These are phyloP conservation scores for Aphanoascus verrucosus DNA, from an alignment of 2,329 filamentous ascomycete species.

Conservation along the genomic window DNA sequence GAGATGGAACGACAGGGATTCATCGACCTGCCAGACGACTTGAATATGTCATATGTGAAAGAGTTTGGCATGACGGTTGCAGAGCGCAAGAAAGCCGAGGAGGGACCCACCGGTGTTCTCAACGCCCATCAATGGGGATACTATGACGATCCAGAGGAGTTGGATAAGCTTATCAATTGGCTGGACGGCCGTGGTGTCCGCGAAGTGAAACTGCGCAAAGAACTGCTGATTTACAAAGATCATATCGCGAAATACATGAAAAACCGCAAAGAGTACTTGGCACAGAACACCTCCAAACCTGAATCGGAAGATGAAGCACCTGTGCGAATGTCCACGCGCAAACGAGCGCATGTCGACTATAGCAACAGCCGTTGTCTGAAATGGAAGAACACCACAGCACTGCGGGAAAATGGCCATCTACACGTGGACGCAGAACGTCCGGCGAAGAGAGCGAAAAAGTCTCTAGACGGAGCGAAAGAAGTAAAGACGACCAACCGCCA, in stretches of 20 bases:
- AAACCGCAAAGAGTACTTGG: conserved; percentile 63
- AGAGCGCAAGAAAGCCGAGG: conserved; percentile 75
- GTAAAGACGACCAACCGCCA: conserved; percentile 37
- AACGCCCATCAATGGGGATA: conserved; percentile 86
- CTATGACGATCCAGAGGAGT: conserved; percentile 65
- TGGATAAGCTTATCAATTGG: conserved; percentile 76
- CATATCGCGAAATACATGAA: conserved; percentile 71
- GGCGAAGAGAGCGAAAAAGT: conserved; percentile 40
- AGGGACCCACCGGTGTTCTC: conserved; percentile 51
- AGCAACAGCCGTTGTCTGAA: conserved; percentile 44
- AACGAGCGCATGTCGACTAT: conserved; percentile 48
- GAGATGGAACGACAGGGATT: conserved; percentile 77
- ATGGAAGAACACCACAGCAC: conserved; percentile 55
- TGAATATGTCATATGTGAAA: conserved; percentile 63
- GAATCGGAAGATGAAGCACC: conserved; percentile 40
- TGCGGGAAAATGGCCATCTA: conserved; percentile 48
- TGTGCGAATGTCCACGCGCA: conserved; percentile 52
- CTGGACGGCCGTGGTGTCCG: conserved; percentile 77
- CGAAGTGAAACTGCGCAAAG: conserved; percentile 78
- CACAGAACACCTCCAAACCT: conserved; percentile 41
- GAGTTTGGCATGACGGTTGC: conserved; percentile 73
- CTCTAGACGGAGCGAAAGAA: conserved; percentile 31
- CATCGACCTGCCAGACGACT: conserved; percentile 62
- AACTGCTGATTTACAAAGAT: conserved; percentile 64
- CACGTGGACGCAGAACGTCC: conserved; percentile 49